Base-by-base conservation (phyloP, 345 rosid genomes). In the Aegle marmelos region DNA sequence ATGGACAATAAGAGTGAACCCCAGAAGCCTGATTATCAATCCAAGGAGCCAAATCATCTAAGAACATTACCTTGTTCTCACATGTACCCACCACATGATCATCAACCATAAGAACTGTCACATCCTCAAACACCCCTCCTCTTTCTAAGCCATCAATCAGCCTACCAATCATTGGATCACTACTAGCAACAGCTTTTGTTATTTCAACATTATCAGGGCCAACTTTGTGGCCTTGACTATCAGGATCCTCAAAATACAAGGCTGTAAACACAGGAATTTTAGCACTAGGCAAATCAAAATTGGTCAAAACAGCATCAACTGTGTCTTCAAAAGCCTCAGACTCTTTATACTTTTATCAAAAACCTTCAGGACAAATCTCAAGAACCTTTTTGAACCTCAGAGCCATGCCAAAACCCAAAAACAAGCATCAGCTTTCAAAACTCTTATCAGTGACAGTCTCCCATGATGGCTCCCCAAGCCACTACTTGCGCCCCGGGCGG, bases 321-420 rank as follows among this genome's bases (percentile, higher is more conserved):
- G 98, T 85, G 2, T 95, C 93, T 80, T 93, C 98, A 75, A 93
- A 93, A 14, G 95, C 90, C 68, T 92, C 95, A 3, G 95, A 90
- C 2, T 84, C 87, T 78, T 93, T 89, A 78, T 95, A 93, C 53
- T 17, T n/a, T 9, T 86, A 80, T 84, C 98, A 95, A 1, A 80
- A 83, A 2, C 70, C 77, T 63, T 78, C 50, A 64, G 98, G 98
- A 76, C 98, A 95, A 66, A n/a, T 83, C 56, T 98, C 98, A 95
- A 54, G 91, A 86, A 22, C 98, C 99, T 65, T 93, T 93, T 62
- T 89, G 90, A 67, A 93, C 98, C 90, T 95, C 98, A 76, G 97
- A 90, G 34, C 98, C 98, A 68, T n/a, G n/a, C n/a, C n/a, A n/a
- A n/a, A n/a, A 98, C 97, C 98, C 98, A 95, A 72, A 95, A 93